Conservation (phyloP, 2,329 filamentous ascomycete species). For the Apiospora arundinis region DNA sequence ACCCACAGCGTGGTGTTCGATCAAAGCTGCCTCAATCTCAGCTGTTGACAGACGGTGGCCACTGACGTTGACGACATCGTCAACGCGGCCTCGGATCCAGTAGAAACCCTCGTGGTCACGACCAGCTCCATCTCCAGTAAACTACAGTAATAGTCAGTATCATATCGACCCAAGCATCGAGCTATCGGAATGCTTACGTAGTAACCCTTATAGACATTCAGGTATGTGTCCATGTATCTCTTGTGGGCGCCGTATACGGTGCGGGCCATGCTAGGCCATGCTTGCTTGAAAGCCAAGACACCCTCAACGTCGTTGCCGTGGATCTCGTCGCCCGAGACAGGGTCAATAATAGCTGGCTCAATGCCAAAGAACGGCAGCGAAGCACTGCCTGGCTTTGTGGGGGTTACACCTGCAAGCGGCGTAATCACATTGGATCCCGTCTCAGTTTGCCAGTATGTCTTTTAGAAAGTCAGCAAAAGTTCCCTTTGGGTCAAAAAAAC, state of each 20-base stretch:
- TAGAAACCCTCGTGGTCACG: constrained; percentile 99
- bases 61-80: constrained; percentile 98
- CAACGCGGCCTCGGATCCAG: constrained; percentile 98
- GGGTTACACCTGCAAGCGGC: constrained; percentile 88
- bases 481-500: not conserved
- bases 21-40: constrained; percentile 95
- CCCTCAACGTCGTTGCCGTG: constrained; percentile 96
- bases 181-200: constrained; percentile 70
- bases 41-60: constrained; percentile 96
- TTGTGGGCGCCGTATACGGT: constrained; percentile 98
- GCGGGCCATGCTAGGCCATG: constrained; percentile 98
- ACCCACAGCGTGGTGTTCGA: constrained; percentile 88
- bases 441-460: constrained; percentile 99
- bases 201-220: constrained; percentile 97
- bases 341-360: constrained; percentile 96
- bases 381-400: constrained; percentile 95
- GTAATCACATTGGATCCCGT: constrained; percentile 97
- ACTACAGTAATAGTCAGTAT: constrained; percentile 54
- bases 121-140: constrained; percentile 91
- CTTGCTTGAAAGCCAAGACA: constrained; percentile 94
- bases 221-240: constrained; percentile 97
- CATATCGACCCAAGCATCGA: not conserved
- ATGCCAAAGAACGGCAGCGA: constrained; percentile 98
- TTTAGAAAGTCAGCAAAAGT: constrained; percentile 31
- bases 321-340: constrained; percentile 91